phyloP scores from a whole-genome alignment of 345 rosid genomes.

The Syzygium aromaticum region DNA sequence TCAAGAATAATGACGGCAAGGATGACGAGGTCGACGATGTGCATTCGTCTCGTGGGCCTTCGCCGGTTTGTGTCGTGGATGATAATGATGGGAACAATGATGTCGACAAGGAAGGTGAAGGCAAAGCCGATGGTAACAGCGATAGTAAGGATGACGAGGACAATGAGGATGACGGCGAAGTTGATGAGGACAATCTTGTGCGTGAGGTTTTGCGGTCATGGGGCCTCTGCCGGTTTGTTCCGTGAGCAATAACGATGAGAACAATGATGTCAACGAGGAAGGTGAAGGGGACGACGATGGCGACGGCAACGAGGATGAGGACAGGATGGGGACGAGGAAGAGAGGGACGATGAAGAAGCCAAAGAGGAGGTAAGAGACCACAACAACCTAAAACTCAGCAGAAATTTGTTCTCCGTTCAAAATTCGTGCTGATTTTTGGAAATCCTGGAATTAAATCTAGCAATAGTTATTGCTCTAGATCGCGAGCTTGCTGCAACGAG shows the following conservation, averaged over 20 bases:
- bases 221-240: not conserved
- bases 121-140: not conserved
- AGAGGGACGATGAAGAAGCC: conserved; percentile 26
- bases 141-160: not conserved
- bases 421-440: not conserved
- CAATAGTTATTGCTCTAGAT: not conserved
- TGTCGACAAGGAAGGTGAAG: not conserved
- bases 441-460: not conserved
- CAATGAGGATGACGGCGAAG: not conserved
- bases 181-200: not conserved
- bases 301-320: not conserved
- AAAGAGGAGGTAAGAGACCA: not conserved
- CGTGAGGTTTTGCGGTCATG: conserved; percentile 2
- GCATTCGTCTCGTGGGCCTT: not conserved
- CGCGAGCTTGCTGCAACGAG: not conserved
- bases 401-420: not conserved
- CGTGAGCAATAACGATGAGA: not conserved
- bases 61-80: not conserved
- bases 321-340: conserved; percentile 29
- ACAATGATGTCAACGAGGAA: not conserved
- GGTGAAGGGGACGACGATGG: not conserved
- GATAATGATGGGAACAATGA: not conserved
- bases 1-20: not conserved
- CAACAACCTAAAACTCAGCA: too few relatives aligned
- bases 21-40: conserved; percentile 6